A percentile compares a stretch with the other conserved stretches of the same genome.
These are phyloP conservation scores for Conticribra weissflogii DNA, from an alignment of 108 stramenopile genomes.

Conservation along the genomic window DNA sequence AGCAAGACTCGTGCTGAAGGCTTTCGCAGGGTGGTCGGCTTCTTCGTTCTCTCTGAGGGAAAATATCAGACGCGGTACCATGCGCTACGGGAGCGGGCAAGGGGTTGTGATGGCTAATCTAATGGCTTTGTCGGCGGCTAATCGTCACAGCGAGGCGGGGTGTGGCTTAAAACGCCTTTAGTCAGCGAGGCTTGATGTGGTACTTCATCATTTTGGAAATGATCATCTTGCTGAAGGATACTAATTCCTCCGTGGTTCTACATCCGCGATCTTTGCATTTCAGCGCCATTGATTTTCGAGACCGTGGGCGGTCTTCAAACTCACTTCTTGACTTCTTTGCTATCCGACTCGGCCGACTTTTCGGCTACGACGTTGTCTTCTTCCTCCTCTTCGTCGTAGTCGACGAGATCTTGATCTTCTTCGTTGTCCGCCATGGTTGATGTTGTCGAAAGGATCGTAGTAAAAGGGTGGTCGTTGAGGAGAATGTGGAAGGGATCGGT, in stretches of 20 bases:
- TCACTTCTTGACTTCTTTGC: slow-evolving; percentile 90
- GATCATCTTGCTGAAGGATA: no score
- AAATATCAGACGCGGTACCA: no score
- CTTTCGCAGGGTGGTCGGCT: no score
- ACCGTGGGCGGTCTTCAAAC: slow-evolving; percentile 27
- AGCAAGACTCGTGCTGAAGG: no score
- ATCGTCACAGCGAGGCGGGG: no score
- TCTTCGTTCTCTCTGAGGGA: no score
- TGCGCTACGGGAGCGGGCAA: no score
- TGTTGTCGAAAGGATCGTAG: not conserved
- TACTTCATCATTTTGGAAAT: no score
- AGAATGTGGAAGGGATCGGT: not conserved
- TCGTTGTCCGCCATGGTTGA: slow-evolving; percentile 83
- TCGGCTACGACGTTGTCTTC: slow-evolving; percentile 73
- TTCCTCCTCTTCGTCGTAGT: slow-evolving; percentile 91
- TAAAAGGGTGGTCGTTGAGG: not conserved
- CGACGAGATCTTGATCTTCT: slow-evolving; percentile 82
- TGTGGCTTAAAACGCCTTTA: no score
- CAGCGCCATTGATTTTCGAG: not conserved
- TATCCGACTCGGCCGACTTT: slow-evolving; percentile 53
- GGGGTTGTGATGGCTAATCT: no score
- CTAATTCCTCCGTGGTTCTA: slow-evolving; percentile 22
- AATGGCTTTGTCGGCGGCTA: no score
- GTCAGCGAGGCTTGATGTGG: no score
- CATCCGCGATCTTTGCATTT: not conserved